These are phyloP conservation scores for Solanum piurae DNA, from an alignment of 257 asterid species.

Conservation along the genomic window DNA sequence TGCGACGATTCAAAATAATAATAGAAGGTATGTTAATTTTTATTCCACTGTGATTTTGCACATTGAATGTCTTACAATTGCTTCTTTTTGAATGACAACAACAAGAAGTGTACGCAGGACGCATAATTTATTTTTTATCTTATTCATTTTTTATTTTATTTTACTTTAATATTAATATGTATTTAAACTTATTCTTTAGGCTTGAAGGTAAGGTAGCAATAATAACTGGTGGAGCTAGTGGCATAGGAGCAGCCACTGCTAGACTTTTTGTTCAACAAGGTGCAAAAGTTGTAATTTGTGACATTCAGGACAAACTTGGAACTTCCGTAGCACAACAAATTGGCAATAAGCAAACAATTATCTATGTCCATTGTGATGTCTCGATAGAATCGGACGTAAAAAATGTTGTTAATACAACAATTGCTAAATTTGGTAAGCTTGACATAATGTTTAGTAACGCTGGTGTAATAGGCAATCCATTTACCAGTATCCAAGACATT, in stretches of 20 bases:
- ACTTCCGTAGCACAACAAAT: background rate
- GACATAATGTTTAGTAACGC: slow-evolving; percentile 6
- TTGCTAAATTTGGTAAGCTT: background rate
- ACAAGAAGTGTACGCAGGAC: background rate
- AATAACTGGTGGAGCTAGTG: background rate
- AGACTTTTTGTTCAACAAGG: background rate
- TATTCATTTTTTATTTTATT: too few relatives aligned
- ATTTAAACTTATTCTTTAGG: background rate
- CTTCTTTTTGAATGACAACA: background rate
- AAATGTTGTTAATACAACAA: background rate
- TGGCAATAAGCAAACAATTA: background rate
- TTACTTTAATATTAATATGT: background rate
- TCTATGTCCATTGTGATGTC: background rate
- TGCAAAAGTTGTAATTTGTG: background rate
- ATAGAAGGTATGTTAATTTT: background rate
- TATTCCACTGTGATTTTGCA: background rate
- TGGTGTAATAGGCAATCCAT: background rate
- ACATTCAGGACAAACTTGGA: background rate
- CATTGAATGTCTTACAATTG: background rate
- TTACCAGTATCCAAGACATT: background rate
- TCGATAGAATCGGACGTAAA: background rate
- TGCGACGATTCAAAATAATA: background rate
- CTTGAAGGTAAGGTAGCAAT: background rate
- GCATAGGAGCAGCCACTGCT: background rate
- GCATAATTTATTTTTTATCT: background rate